phyloP scores from a whole-genome alignment of 768 basidiomycete species.

The Pleurotus platypus region DNA sequence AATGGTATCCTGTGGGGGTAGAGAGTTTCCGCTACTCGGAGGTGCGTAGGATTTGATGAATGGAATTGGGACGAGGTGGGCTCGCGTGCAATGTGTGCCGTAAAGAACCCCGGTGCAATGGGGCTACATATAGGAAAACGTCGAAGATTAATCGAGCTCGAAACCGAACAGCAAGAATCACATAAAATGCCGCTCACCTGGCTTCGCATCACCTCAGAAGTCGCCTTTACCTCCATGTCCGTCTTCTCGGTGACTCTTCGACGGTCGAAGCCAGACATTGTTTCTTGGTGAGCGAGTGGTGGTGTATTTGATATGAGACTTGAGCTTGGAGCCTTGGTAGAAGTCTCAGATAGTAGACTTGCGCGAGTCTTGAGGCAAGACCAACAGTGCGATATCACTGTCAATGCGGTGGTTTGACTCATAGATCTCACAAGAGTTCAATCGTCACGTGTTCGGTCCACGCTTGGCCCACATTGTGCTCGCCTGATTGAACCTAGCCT shows the following conservation, averaged over 20 bases:
- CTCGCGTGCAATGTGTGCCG: constrained; percentile 5
- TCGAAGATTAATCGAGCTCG: neutral
- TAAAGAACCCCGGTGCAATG: constrained; percentile 3
- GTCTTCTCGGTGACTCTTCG: constrained; percentile 6
- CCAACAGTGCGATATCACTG: too few species aligned
- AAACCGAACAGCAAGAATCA: neutral
- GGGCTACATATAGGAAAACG: neutral
- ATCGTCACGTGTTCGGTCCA: too few species aligned
- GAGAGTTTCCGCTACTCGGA: neutral
- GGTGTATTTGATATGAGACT: too few species aligned
- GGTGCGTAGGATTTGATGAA: neutral
- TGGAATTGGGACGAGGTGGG: constrained; percentile 5
- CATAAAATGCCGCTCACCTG: neutral
- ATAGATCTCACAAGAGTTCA: too few species aligned
- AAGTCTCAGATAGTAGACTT: too few species aligned
- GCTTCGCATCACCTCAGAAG: neutral
- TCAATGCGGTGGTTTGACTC: too few species aligned
- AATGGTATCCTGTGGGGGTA: neutral
- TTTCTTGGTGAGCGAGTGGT: neutral
- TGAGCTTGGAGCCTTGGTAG: too few species aligned
- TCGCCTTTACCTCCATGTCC: constrained; percentile 5
- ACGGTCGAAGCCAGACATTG: constrained; percentile 7
- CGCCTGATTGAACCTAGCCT: too few species aligned
- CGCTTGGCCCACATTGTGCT: too few species aligned
- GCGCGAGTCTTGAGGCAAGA: too few species aligned